Evolutionary conservation across 2,329 filamentous ascomycete genomes (phyloP).

Genomic region (Podosphaera aphanis): DNA sequence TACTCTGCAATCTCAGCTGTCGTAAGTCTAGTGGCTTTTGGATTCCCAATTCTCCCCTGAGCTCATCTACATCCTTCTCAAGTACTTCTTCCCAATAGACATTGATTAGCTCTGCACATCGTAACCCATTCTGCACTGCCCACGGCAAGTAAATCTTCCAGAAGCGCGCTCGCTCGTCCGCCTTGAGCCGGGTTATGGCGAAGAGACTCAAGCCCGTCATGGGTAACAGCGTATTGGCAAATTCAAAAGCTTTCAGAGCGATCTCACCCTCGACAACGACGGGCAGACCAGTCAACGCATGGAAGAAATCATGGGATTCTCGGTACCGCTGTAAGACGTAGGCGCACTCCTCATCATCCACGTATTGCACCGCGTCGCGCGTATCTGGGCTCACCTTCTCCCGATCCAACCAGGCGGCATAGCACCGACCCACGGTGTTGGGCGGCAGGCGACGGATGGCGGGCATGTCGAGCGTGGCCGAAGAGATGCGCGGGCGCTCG

Average conservation of each 20-base stretch:
- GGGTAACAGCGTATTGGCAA: constrained; percentile 75
- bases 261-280: constrained; percentile 89
- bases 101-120: constrained; percentile 65
- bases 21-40: constrained; percentile 75
- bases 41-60: constrained; percentile 56
- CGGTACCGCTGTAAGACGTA: constrained; percentile 98
- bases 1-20: constrained; percentile 46
- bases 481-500: constrained; percentile 71
- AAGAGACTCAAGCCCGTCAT: constrained; percentile 82
- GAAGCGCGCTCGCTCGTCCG: constrained; percentile 41
- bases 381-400: constrained; percentile 89
- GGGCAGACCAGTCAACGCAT: constrained; percentile 76
- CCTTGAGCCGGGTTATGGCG: constrained; percentile 41
- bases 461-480: constrained; percentile 36
- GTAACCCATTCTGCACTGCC: constrained; percentile 64
- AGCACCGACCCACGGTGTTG: constrained; percentile 58
- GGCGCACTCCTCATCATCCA: constrained; percentile 85
- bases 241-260: constrained; percentile 95
- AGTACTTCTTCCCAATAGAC: constrained; percentile 96
- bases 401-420: constrained; percentile 75
- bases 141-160: constrained; percentile 62
- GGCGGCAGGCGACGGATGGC: constrained; percentile 47
- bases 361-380: constrained; percentile 58
- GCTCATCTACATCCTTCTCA: constrained; percentile 54
- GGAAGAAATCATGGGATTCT: constrained; percentile 95